Evolutionary conservation across 805 yeast genomes (phyloP).

Genomic region (Starmerella bombi): DNA sequence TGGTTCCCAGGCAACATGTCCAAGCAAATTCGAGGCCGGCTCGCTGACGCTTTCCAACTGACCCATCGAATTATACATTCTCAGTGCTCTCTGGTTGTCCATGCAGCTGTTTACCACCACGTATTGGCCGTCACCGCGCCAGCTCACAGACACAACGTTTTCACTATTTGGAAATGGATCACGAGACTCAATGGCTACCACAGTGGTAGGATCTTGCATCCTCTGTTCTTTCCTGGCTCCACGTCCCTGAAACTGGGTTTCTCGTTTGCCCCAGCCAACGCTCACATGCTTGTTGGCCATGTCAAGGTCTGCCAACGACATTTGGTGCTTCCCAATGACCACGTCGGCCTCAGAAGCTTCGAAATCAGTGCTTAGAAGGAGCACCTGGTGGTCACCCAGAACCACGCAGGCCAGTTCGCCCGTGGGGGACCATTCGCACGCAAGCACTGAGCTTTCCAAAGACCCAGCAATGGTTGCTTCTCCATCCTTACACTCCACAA

Average conservation of each 20-base stretch:
- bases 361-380: constrained; percentile 54
- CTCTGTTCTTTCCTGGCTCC: constrained; percentile 53
- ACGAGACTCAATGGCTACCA: constrained; percentile 59
- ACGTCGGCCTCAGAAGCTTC: constrained; percentile 37
- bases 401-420: constrained; percentile 69
- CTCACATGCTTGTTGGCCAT: constrained; percentile 65
- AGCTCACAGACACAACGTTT: constrained; percentile 39
- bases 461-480: constrained; percentile 65
- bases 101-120: constrained; percentile 59
- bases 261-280: constrained; percentile 97
- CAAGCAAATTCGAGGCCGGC: constrained; percentile 74
- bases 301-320: constrained; percentile 51
- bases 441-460: constrained; percentile 57
- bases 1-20: constrained; percentile 72
- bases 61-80: constrained; percentile 72
- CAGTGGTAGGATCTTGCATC: constrained; percentile 69
- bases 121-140: constrained; percentile 93
- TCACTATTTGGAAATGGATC: constrained; percentile 43
- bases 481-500: constrained; percentile 40
- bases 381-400: constrained; percentile 30
- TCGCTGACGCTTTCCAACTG: constrained; percentile 69
- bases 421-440: constrained; percentile 81
- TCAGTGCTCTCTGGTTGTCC: constrained; percentile 54
- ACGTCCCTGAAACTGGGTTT: constrained; percentile 89
- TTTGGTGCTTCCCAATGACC: constrained; percentile 44